Percentiles rank a stretch among this genome's conserved stretches.
phyloP scores from a whole-genome alignment of 202 grass and related monocot genomes.

The Digitaria exilis region DNA sequence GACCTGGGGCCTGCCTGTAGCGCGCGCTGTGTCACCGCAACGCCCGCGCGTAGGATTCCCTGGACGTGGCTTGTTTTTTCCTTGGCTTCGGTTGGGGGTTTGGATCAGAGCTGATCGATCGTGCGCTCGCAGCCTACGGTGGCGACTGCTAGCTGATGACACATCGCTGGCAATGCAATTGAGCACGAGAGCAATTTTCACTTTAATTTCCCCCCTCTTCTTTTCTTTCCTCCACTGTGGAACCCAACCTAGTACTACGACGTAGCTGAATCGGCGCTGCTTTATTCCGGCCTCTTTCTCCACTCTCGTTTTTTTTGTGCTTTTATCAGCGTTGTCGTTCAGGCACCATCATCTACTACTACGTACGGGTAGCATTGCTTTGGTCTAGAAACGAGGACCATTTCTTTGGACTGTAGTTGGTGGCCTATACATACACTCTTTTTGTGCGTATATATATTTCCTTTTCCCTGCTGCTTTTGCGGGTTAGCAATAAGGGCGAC shows the following conservation, averaged over 20 bases:
- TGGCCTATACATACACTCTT: background rate
- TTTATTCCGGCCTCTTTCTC: background rate
- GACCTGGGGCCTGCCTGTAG: background rate
- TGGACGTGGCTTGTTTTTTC: too few relatives aligned
- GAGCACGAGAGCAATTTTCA: background rate
- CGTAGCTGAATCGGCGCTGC: background rate
- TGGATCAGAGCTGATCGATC: too few relatives aligned
- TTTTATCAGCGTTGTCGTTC: background rate
- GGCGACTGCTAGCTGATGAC: too few relatives aligned
- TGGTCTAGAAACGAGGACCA: conserved; percentile 5
- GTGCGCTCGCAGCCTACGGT: too few relatives aligned
- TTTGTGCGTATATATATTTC: background rate
- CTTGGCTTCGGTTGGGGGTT: background rate
- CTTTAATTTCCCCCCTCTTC: background rate
- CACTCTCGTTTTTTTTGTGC: background rate
- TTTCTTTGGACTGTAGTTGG: background rate
- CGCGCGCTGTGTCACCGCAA: background rate
- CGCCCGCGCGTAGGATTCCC: conserved; percentile 4
- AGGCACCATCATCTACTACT: background rate
- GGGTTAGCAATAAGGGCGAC: background rate
- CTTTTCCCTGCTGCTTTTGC: background rate
- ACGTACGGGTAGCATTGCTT: conserved; percentile 2
- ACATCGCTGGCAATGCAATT: background rate
- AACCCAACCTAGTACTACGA: background rate
- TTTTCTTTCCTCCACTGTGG: background rate